These are phyloP conservation scores for Meyerozyma elateridarum DNA, from an alignment of 1,139 yeast genomes.

Conservation along the genomic window DNA sequence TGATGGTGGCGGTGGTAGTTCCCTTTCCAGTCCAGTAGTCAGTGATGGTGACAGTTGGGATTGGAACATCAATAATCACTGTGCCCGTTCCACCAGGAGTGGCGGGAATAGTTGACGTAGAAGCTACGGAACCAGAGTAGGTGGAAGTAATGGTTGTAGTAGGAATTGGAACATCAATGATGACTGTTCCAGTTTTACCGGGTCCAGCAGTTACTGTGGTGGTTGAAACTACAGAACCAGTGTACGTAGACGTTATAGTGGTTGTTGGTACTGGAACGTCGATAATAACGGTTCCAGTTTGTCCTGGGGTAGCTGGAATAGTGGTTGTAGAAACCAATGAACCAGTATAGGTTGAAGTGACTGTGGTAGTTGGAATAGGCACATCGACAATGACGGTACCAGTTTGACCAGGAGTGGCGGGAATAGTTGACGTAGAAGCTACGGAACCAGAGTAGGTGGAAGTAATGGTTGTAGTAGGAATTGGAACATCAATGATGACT, in stretches of 20 bases:
- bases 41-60: constrained; percentile 4
- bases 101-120: constrained; percentile 4
- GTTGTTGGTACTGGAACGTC: constrained; percentile 8
- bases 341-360: constrained; percentile 9
- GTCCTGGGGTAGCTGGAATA: constrained; percentile 8
- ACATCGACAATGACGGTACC: constrained; percentile 9
- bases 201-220: constrained; percentile 8
- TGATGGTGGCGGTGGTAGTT: constrained; percentile 7
- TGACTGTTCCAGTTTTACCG: constrained; percentile 9
- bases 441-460: constrained; percentile 7
- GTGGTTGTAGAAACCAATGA: constrained; percentile 6
- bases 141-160: constrained; percentile 3
- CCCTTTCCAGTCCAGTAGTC: constrained; percentile 4
- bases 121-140: constrained; percentile 2
- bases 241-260: constrained; percentile 8
- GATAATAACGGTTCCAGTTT: constrained; percentile 9
- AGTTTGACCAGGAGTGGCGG: constrained; percentile 8
- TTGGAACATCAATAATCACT: constrained; percentile 5
- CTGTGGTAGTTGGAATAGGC: constrained; percentile 8
- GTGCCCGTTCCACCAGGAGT: constrained; percentile 7
- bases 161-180: constrained; percentile 7
- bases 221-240: constrained; percentile 5
- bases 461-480: constrained; percentile 10
- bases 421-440: constrained; percentile 8
- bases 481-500: constrained; percentile 13